Base-by-base conservation (phyloP, 345 rosid genomes). In the Dovyalis caffra region DNA sequence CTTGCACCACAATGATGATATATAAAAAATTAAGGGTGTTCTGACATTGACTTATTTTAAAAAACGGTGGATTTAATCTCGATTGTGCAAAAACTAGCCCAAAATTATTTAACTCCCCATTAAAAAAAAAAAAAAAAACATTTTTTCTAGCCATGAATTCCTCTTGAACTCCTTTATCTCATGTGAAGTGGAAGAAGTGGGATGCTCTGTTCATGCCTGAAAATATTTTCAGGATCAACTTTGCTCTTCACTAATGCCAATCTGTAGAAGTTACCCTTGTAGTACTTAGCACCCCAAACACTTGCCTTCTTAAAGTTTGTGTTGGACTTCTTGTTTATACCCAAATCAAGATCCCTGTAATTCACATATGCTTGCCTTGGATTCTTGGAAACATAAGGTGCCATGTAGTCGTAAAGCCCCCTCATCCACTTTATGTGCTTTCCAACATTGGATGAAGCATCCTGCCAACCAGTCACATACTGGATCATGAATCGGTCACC, bases 401-500 rank as follows among this genome's bases (percentile, higher is more conserved):
- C 47, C 86, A 77, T 72, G 76, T 74, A 78, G n/a, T 47, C 6
- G 75, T 87, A 69, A 1, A 88, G 64, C 68, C 72, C 64, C 47
- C 82, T 87, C 16, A 80, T 82, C 83, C 70, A 53, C 9, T 34
- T 69, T 33, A 86, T 28, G 70, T 80, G 76, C 65, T 32, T 51
- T 8, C 70, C 12, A 4, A 76, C 26, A 33, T 75, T 78, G 47
- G 64, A 65, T 0, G 70, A 80, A 0, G 66, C 81, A 0, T 83
- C 86, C 57, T 70, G 71, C 92, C 95, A 90, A 2, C 2, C 1
- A 4, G 38, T 79, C 21, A 80, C 5, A 26, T 89, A 88, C 38
- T 83, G 87, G 72, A 90, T 80, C 81, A 76, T 89, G 83, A 81
- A 92, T 1, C 85, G 11, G 9, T 35, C 80, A 2, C 95, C 94